Evolutionary conservation across 495 filamentous ascomycete genomes (phyloP).

Genomic region (Oidiodendron maius): DNA sequence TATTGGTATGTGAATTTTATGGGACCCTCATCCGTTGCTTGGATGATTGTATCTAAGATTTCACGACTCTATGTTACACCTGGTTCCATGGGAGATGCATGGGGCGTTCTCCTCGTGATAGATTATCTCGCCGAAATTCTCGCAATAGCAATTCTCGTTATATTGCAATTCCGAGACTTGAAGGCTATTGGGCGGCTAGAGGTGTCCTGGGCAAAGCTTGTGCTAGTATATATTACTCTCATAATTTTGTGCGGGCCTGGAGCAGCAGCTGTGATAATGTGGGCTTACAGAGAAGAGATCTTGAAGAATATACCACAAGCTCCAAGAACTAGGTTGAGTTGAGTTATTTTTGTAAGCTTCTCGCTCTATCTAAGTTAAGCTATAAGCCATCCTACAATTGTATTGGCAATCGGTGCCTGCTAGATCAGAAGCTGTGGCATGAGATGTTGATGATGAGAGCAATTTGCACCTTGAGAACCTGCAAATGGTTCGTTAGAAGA

Average conservation of each 20-base stretch:
- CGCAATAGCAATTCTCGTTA: constrained; percentile 6
- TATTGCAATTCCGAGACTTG: constrained; percentile 17
- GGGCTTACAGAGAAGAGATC: constrained; percentile 30
- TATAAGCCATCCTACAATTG: too few species aligned
- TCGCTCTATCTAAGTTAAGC: too few species aligned
- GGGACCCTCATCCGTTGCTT: constrained; percentile 1
- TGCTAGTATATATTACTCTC: constrained; percentile 10
- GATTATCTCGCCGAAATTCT: constrained; percentile 17
- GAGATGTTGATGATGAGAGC: too few species aligned
- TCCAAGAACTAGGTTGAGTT: too few species aligned
- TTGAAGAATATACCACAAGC: too few species aligned
- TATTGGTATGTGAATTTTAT: constrained; percentile 17
- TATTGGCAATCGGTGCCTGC: too few species aligned
- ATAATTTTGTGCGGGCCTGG: constrained; percentile 25
- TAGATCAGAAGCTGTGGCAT: too few species aligned
- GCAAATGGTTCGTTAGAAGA: too few species aligned
- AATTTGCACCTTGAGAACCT: too few species aligned
- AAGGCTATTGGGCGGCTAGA: constrained; percentile 10
- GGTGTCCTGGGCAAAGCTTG: constrained; percentile 10
- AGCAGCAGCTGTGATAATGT: constrained; percentile 22
- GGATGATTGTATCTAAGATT: constrained; percentile 16
- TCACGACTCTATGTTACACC: too few species aligned
- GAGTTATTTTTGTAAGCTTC: too few species aligned
- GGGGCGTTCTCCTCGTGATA: constrained; percentile 8
- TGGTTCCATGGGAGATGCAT: constrained; percentile 6